Evolutionary conservation across 73 alveolate genomes (phyloP), one percentile per base, ranked within the genome.

Genomic region (Blepharisma japonicum): DNA sequence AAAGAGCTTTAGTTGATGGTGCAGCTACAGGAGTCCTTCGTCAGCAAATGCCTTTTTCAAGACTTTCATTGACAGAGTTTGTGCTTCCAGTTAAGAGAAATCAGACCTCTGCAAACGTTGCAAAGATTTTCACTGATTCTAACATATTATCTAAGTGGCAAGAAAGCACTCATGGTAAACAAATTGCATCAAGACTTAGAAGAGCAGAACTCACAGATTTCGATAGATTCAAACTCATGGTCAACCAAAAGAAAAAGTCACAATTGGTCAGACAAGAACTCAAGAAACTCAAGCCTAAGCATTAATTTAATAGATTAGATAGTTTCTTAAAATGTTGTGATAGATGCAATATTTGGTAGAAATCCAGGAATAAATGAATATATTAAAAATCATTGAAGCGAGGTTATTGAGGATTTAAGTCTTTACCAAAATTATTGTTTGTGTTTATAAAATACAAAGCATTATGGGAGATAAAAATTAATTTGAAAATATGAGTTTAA

Each of bases 21-120:
- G 94, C 93, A 20, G 80, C 89, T 71, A 88, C 90, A 21, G 94
- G 95, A 67, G 93, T 88, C 78, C 82, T 86, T 71, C 87, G 95
- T 81, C 88, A 83, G 71, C 85, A 86, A 71, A 83, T 86, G 84
- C 94, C 94, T 54, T 74, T 91, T 76, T 79, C 51, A 55, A 84
- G 95, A 88, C 77, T 90, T 77, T 51, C 91, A 42, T 83, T 87
- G 48, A 90, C 97, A 53, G 81, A 71, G 72, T 71, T 83, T 85
- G 90, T 77, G 77, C 56, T 90, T 45, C 81, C 56, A 38, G 71
- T 87, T 56, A 74, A 81, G 61, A 90, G 90, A 78, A 93, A 91
- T 6, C 74, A 61, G 47, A 18, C 39, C 50, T 61, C 74, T 14
- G 74, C 74, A 18, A 61, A 61, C 23, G 74, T 61, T 14, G 74